Percentiles rank a stretch among this genome's conserved stretches.
These are phyloP conservation scores for Nepenthes alata DNA, from an alignment of 179 eudicot genomes.

Conservation along the genomic window DNA sequence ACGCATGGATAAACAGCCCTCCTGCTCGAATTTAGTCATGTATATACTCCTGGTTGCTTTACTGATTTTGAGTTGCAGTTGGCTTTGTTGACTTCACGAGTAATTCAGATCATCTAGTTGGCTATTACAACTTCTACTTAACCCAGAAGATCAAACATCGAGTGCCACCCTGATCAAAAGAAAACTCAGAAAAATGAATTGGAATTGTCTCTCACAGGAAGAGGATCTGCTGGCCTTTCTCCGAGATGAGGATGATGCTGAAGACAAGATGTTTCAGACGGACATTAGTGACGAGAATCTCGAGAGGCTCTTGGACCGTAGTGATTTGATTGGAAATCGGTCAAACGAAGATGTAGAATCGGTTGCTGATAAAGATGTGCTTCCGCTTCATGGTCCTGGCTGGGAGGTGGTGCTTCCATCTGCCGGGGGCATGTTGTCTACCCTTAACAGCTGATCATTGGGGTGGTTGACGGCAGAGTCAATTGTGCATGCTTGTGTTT, in stretches of 20 bases:
- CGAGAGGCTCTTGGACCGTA: conserved; percentile 64
- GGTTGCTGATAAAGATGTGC: conserved; percentile 13
- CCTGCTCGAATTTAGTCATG: no score
- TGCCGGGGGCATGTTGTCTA: conserved; percentile 61
- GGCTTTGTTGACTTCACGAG: no score
- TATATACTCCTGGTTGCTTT: no score
- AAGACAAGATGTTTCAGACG: conserved; percentile 79
- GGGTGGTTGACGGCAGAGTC: no score
- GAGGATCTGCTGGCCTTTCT: conserved; percentile 77
- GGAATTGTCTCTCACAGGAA: conserved; percentile 35
- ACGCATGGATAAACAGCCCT: no score
- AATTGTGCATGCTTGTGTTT: no score
- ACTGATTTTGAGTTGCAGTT: no score
- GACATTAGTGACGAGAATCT: conserved; percentile 79
- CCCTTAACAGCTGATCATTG: conserved; percentile 40
- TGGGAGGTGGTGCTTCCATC: conserved; percentile 92
- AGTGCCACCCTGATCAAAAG: not conserved
- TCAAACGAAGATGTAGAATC: conserved; percentile 19
- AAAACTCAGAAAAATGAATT: not conserved
- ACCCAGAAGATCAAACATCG: not conserved
- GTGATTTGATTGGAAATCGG: conserved; percentile 38
- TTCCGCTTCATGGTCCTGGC: conserved; percentile 91
- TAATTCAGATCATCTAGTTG: no score
- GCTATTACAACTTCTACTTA: not conserved
- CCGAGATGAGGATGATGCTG: conserved; percentile 59